A percentile compares a stretch with the other conserved stretches of the same genome.
Evolutionary conservation across 768 basidiomycete genomes (phyloP).

Genomic region (Podaxis rugospora): DNA sequence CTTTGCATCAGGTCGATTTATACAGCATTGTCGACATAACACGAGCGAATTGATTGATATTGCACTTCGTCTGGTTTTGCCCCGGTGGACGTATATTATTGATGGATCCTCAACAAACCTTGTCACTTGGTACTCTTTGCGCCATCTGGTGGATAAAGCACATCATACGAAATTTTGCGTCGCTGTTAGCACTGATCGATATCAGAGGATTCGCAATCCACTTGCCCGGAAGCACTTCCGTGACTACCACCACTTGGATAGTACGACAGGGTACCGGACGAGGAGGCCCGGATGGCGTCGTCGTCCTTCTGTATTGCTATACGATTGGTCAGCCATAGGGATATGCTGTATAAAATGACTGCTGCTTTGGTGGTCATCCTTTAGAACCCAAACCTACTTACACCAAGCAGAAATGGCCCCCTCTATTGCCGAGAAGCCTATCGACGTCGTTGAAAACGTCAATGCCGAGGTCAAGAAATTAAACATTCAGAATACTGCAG

Average conservation of each 20-base stretch:
- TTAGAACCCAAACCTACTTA: not conserved
- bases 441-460: conserved; percentile 6
- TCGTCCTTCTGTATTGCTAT: not conserved
- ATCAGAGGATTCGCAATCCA: not conserved
- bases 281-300: not conserved
- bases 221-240: not conserved
- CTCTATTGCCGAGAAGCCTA: conserved; percentile 23
- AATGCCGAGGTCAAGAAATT: conserved; percentile 14
- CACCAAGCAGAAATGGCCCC: conserved; percentile 22
- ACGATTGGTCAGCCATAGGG: not conserved
- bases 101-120: not conserved
- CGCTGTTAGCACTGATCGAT: not conserved
- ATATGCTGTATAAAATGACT: not conserved
- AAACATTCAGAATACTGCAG: conserved; percentile 12
- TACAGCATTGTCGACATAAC: not conserved
- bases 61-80: not conserved
- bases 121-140: not conserved
- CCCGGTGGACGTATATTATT: not conserved
- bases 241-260: not conserved
- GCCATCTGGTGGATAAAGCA: not conserved
- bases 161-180: not conserved
- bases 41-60: not conserved
- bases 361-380: not conserved
- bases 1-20: not conserved
- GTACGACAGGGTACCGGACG: not conserved